These are phyloP conservation scores for Cryptococcus sp. DNA, from an alignment of 1,284 basidiomycete genomes.

Conservation along the genomic window DNA sequence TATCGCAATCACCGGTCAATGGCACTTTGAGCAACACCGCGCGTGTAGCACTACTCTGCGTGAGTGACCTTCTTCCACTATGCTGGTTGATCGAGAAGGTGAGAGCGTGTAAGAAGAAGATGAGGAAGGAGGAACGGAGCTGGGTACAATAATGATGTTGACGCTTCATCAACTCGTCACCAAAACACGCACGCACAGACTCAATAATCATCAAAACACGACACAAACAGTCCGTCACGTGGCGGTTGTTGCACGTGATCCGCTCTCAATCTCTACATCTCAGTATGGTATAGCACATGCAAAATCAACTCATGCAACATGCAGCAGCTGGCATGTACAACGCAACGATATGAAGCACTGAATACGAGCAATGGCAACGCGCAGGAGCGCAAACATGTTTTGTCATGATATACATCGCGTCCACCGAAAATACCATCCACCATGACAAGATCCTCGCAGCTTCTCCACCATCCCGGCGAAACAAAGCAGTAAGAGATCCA, in stretches of 20 bases:
- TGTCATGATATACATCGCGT: conserved; percentile 43
- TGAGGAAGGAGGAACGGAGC: conserved; percentile 1
- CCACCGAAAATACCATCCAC: conserved; percentile 17
- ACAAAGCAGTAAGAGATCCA: not conserved
- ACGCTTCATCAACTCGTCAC: not conserved
- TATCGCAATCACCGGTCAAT: no score
- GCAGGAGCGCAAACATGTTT: conserved; percentile 1
- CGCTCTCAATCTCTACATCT: no score
- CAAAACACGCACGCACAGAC: not conserved
- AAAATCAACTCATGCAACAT: no score
- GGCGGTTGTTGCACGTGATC: not conserved
- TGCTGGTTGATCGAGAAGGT: not conserved
- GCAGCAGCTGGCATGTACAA: no score
- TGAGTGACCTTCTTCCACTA: not conserved
- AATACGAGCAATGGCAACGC: no score
- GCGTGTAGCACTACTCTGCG: not conserved
- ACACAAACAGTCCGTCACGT: not conserved
- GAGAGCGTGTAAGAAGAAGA: not conserved
- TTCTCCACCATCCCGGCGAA: no score
- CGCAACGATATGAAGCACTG: no score
- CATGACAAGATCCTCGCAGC: not conserved
- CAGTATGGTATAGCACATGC: no score
- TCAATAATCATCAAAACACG: not conserved
- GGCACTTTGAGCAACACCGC: no score
- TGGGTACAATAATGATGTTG: not conserved